phyloP scores from a whole-genome alignment of 306 rosid species.

The Hippophae rhamnoides region DNA sequence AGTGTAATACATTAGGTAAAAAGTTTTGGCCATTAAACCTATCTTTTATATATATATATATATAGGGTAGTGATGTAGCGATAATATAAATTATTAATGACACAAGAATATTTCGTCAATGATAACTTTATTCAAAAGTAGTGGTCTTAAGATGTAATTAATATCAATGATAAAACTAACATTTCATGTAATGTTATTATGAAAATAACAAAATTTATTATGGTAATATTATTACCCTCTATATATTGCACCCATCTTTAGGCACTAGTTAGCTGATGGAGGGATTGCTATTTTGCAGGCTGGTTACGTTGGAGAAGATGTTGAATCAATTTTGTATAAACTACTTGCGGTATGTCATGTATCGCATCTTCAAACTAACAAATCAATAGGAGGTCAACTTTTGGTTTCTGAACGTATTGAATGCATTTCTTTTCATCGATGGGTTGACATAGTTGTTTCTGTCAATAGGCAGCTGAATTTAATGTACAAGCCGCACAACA shows the following conservation, averaged over 20 bases:
- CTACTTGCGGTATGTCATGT: constrained; percentile 66
- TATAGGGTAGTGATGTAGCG: no score
- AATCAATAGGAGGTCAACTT: no score
- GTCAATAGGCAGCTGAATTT: constrained; percentile 81
- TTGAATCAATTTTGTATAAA: constrained; percentile 81
- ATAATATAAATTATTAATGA: no score
- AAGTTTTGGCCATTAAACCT: no score
- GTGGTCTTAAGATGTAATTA: no score
- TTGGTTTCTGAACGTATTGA: background rate
- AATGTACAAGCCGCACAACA: constrained; percentile 98
- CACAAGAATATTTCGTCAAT: no score
- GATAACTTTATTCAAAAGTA: no score
- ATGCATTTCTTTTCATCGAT: background rate
- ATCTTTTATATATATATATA: no score
- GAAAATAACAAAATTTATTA: background rate
- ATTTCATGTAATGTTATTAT: no score
- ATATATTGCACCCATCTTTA: background rate
- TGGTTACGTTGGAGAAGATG: constrained; percentile 98
- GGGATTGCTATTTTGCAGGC: constrained; percentile 56
- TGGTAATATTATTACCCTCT: constrained; percentile 10
- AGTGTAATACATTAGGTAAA: no score
- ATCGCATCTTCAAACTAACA: constrained; percentile 1
- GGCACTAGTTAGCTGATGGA: constrained; percentile 20
- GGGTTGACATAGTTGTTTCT: constrained; percentile 12
- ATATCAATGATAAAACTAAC: no score